These are phyloP conservation scores for Crithidia fasciculata DNA, from an alignment of 208 protist genomes.

Conservation along the genomic window DNA sequence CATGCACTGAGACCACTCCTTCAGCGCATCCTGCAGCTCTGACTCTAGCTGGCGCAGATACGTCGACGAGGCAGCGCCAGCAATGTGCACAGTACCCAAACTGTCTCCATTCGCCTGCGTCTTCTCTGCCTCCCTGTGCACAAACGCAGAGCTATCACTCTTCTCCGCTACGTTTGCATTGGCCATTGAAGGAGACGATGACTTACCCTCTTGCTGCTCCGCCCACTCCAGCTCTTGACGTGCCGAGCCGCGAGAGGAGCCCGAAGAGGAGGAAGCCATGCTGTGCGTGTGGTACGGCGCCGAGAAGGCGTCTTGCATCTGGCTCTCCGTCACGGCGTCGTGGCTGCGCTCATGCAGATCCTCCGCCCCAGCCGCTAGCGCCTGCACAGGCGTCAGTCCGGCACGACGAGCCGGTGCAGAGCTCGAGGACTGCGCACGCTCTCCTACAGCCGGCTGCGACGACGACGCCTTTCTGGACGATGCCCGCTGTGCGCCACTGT, in stretches of 20 bases:
- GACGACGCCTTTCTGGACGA: not conserved
- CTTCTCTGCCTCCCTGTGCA: no score
- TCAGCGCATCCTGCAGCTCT: constrained; percentile 39
- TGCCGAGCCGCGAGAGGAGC: not conserved
- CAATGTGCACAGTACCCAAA: constrained; percentile 13
- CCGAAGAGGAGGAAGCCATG: not conserved
- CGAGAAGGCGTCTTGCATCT: not conserved
- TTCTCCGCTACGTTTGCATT: not conserved
- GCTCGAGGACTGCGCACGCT: not conserved
- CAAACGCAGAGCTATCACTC: not conserved
- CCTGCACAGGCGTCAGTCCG: constrained; percentile 6
- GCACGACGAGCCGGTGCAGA: not conserved
- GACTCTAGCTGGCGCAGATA: constrained; percentile 34
- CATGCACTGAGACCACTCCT: constrained; percentile 20
- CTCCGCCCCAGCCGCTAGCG: constrained; percentile 5
- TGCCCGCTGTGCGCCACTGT: not conserved
- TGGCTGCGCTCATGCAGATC: not conserved
- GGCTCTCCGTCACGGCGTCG: not conserved
- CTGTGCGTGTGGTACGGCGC: constrained; percentile 1
- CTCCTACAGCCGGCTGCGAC: not conserved
- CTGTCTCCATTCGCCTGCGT: not conserved
- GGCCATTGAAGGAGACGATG: not conserved
- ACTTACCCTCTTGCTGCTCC: not conserved
- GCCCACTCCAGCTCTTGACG: not conserved
- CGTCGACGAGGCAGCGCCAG: constrained; percentile 18